Base-by-base conservation (phyloP, 1,284 basidiomycete species). In the Cutaneotrichosporon cutaneum region DNA sequence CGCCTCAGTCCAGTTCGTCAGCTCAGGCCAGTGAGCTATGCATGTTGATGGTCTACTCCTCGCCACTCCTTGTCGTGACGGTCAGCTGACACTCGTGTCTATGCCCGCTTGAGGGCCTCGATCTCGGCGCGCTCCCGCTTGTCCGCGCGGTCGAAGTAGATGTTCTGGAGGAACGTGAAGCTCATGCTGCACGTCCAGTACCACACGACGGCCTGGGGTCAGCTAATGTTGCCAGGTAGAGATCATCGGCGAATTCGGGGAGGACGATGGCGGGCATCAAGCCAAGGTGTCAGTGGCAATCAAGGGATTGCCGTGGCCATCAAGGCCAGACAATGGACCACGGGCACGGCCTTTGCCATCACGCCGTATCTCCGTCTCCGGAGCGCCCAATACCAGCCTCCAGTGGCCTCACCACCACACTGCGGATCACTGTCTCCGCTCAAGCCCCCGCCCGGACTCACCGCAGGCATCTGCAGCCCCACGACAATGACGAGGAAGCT, bases 101-200 rank as follows among this genome's bases (percentile, higher is more conserved):
- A 42, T 21, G 18, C 18, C 39, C 18, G 39, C 39, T 42, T 42
- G 45, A 47, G 45, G 22, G 45, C 22, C 26, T 51, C 45, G 45
- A 48, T 13, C 26, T 48, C 13, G 45, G 48, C 48, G 48, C 48
- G 48, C 27, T 51, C 33, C 22, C 13, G 30, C 52, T 22, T 36
- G 48, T 66, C 67, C 9, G 58, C n/a, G 24, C n/a, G 36, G 16
- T 36, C 24, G 16, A 76, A 63, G 10, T 69, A 26, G 11, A 69
- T 16, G 45, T 71, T 75, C 64, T 83, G 83, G 0, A 73, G 61
- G 26, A 83, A 64, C 6, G 82, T 82, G 62, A 78, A 83, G 26
- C 70, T 57, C 63, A 83, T 81, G 7, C 80, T 82, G 9, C 81
- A 79, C 13, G 81, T 65, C 83, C 83, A 84, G 68, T 84, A 84